Base-by-base conservation (phyloP, 495 filamentous ascomycete species). In the Neurospora intermedia region DNA sequence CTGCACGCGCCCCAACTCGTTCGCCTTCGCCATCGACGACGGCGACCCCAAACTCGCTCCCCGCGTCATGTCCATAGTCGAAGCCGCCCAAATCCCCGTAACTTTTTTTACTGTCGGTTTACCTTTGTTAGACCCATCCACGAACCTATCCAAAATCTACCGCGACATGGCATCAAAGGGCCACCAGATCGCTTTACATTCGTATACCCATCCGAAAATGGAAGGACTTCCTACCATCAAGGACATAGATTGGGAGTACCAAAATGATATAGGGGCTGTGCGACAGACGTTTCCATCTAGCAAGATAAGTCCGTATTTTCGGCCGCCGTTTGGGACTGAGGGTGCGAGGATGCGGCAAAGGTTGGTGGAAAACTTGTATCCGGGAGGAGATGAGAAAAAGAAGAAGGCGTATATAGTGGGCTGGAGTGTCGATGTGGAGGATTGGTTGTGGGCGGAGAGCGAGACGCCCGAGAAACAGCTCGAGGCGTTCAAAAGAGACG, bases 1-100 rank as follows among this genome's bases (percentile, higher is more conserved):
- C 13, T 94, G 92, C 84, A 89, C 85, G 45, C 85, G 90, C 10
- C 91, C 91, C 66, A 91, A 92, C 77, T 89, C 87, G 0, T 93
- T 94, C 79, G 92, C 92, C 0, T 92, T 94, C 78, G 92, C 91
- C 70, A 94, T 94, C 76, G 92, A 94, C 79, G 92, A 94, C 80
- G 92, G 92, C 7, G 83, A 88, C 73, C 92, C 92, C 8, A 72
- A 82, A 42, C 85, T 84, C 72, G 90, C 91, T 6, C 84, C 89
- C 75, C 77, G 87, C 73, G 89, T 94, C 43, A 88, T 92, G 86
- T 77, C 85, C 35, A 89, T 91, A 42, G 83, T 94, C 71, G 85
- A 88, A 13, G 85, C 87, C 13, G 91, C 89, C 43, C 69, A 79
- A 46, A 89, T 94, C 74, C 85, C 87, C 73, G 90, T 92, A 1